A percentile compares a stretch with the other conserved stretches of the same genome.
These are phyloP conservation scores for Medicago ruthenica DNA, from an alignment of 306 rosid species.

Conservation along the genomic window DNA sequence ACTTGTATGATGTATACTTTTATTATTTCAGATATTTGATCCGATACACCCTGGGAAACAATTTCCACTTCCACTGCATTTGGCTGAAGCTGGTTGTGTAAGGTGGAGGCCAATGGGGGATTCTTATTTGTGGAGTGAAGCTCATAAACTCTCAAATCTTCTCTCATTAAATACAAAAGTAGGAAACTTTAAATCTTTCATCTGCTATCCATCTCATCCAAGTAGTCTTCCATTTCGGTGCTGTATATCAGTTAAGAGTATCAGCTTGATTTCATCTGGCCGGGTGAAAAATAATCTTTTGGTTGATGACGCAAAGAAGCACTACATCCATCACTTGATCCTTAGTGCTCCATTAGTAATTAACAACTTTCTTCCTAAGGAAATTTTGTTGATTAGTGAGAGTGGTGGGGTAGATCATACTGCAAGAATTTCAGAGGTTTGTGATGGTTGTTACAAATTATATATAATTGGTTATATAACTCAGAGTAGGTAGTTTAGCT, in stretches of 20 bases:
- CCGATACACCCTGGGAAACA: constrained; percentile 90
- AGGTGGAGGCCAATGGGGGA: constrained; percentile 94
- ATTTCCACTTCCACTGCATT: constrained; percentile 90
- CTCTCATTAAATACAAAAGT: constrained; percentile 67
- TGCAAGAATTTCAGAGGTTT: constrained; percentile 76
- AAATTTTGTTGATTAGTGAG: constrained; percentile 66
- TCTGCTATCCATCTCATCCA: constrained; percentile 91
- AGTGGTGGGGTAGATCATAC: constrained; percentile 77
- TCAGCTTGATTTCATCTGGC: constrained; percentile 63
- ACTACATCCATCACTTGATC: constrained; percentile 69
- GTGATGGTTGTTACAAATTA: constrained; percentile 40
- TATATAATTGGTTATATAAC: background rate
- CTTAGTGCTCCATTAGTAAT: constrained; percentile 77
- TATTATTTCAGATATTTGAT: constrained; percentile 73
- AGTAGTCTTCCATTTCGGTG: constrained; percentile 90
- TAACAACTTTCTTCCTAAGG: constrained; percentile 82
- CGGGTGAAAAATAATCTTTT: constrained; percentile 51
- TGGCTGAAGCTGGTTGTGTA: constrained; percentile 92
- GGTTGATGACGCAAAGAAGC: constrained; percentile 58
- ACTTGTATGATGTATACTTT: constrained; percentile 27
- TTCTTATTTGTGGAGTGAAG: constrained; percentile 93
- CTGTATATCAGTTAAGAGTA: constrained; percentile 74
- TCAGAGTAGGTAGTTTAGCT: constrained; percentile 10
- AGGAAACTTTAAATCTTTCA: constrained; percentile 81
- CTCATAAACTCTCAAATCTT: constrained; percentile 79